Conservation (phyloP, 1,139 yeast genomes). For the Pichia sp. region DNA sequence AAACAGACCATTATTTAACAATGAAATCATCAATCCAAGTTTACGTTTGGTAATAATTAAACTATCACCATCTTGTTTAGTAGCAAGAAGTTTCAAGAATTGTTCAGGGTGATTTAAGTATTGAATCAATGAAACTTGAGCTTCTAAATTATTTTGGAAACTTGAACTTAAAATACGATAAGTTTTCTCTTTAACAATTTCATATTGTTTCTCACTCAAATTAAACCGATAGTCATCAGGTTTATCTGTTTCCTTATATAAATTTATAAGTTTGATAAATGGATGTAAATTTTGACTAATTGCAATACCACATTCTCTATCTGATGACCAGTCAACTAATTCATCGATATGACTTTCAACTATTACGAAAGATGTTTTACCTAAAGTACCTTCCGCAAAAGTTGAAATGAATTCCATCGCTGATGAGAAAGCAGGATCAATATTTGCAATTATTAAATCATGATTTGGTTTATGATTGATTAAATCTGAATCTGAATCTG, state of each 20-base stretch:
- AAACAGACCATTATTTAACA: conserved; percentile 19
- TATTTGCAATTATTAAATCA: conserved; percentile 10
- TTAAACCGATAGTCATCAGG: conserved; percentile 1
- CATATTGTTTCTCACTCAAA: conserved; percentile 11
- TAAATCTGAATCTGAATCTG: too few species aligned
- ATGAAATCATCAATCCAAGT: conserved; percentile 23
- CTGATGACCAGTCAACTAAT: conserved; percentile 57
- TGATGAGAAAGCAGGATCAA: conserved; percentile 5
- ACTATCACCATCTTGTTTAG: conserved; percentile 1
- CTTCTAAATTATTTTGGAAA: conserved; percentile 67
- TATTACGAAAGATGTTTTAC: not conserved
- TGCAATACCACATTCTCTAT: conserved; percentile 51
- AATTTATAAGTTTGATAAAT: conserved; percentile 21
- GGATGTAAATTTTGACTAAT: conserved; percentile 26
- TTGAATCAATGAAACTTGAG: conserved; percentile 31
- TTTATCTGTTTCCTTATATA: conserved; percentile 13
- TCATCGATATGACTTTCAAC: conserved; percentile 35
- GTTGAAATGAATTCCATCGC: conserved; percentile 7
- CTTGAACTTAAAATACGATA: conserved; percentile 49
- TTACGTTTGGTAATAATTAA: conserved; percentile 18
- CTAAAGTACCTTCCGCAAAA: not conserved
- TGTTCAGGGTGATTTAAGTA: conserved; percentile 16
- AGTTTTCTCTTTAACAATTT: conserved; percentile 36
- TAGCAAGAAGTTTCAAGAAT: conserved; percentile 15
- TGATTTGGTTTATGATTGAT: conserved; percentile 5